Evolutionary conservation across 441 rosid genomes (phyloP), one percentile per base, ranked within the genome.

Genomic region (Eutrema salsugineum): DNA sequence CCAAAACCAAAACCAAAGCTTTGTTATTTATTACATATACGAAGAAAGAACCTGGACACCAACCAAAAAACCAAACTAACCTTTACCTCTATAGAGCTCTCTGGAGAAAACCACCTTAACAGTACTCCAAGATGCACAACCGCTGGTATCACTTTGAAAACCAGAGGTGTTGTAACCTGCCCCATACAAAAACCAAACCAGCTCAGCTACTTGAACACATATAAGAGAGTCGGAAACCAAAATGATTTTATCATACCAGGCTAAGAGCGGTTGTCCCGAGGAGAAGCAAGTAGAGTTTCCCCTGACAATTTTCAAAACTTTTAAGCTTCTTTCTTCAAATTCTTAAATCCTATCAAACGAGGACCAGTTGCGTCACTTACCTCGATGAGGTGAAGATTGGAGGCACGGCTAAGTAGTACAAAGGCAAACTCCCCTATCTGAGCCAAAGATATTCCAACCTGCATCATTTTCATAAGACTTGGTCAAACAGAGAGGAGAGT

Each of bases 401-500:
- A 91, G 77, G 99, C 99, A 12, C 99, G 93, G 67, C 97, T 91
- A 42, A 94, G 90, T 32, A 94, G 90, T 78, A 94, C 99, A 82
- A 94, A 94, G 62, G 99, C 95, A 43, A 91, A 94, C 80, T 94
- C 99, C 59, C 99, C 97, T 72, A 94, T 94, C 82, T 94, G 97
- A 10, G 99, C 99, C 77, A 94, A 80, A 74, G 99, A 90, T 88
- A 94, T 78, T 73, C 99, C 99, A 73, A 90, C 99, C 99, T 94
- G 78, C 80, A 59, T 35, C 61, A 54, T 38, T 67, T 27, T 53
- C 33, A 36, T 35, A 14, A 32, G 15, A 19, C 19, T 14, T 51
- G 38, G 28, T 66, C 5, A 71, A 39, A 14, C 58, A 33, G 22
- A 14, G 19, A 62, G 68, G 19, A 62, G 68, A 24, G 70, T 64